Evolutionary conservation across 352 stramenopile species (phyloP), one percentile per base, ranked within the genome.

Genomic region (Blastocystis sp.): DNA sequence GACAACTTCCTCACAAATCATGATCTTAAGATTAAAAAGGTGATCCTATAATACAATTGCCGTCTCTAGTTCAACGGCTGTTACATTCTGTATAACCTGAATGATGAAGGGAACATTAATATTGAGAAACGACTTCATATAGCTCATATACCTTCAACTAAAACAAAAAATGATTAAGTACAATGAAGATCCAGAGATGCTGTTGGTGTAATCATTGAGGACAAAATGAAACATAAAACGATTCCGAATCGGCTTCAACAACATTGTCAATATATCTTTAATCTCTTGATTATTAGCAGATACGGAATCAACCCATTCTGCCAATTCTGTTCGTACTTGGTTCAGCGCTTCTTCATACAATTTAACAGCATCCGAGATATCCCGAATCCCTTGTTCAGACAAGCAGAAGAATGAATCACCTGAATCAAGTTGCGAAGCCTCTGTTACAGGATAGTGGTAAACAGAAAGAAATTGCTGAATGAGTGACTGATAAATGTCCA

Each of bases 191-290:
- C 22, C 53, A 17, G 73, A 64, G n/a, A 84, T 66, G 13, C 48
- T 27, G 33, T 68, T 84, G 33, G 73, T 84, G 15, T 30, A 19
- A 27, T 44, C 73, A 64, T 84, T 84, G 0, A 68, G 24, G 0
- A 84, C 24, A 35, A 84, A 84, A 42, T 84, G 73, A 27, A 53
- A 84, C 1, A 44, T 30, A n/a, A 84, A 84, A 6, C 73, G 73
- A 1, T 37, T 68, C 9, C 35, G 48, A 30, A 84, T n/a, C 6
- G 73, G 73, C 30, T 84, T 35, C 19, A 84, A n/a, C 6, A 84
- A 27, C 9, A 66, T 44, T 33, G 6, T 13, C 15, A 62, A 62
- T 3, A n/a, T 33, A 62, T 62, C 56, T 62, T 13, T 24, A 53
- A 27, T 27, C 35, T 22, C 35, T 6, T 27, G 33, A 53, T 37